These are phyloP conservation scores for Metschnikowia continentalis DNA, from an alignment of 805 yeast genomes.

Conservation along the genomic window DNA sequence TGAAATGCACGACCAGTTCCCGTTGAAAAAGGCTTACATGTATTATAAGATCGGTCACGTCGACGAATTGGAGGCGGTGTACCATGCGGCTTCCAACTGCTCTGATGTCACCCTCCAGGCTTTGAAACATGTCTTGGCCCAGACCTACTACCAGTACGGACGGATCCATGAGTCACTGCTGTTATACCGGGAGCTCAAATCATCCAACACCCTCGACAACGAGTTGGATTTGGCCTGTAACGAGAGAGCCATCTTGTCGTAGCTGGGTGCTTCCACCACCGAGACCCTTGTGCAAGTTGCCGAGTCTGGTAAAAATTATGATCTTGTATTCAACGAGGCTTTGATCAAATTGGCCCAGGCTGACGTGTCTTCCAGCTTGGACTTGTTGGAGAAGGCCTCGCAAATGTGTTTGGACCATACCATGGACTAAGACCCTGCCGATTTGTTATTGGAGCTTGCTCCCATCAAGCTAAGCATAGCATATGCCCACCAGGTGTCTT, in stretches of 20 bases:
- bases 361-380: slow-evolving; percentile 38
- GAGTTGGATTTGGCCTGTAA: slow-evolving; percentile 54
- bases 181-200: slow-evolving; percentile 42
- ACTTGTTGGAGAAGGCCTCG: slow-evolving; percentile 44
- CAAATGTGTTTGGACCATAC: slow-evolving; percentile 35
- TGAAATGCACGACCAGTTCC: slow-evolving; percentile 31
- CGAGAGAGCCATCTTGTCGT: slow-evolving; percentile 65
- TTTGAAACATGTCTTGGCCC: slow-evolving; percentile 50
- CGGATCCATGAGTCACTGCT: slow-evolving; percentile 38
- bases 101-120: slow-evolving; percentile 27
- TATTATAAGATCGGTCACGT: slow-evolving; percentile 54
- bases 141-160: slow-evolving; percentile 49
- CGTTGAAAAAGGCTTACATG: slow-evolving; percentile 55
- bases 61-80: slow-evolving; percentile 20
- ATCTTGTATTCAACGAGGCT: slow-evolving; percentile 57
- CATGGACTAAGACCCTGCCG: slow-evolving; percentile 37
- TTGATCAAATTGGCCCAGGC: slow-evolving; percentile 43
- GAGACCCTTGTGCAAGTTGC: slow-evolving; percentile 8
- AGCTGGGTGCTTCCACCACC: slow-evolving; percentile 22
- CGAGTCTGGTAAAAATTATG: slow-evolving; percentile 41
- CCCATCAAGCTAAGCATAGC: slow-evolving; percentile 63
- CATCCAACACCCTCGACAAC: slow-evolving; percentile 38
- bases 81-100: slow-evolving; percentile 3
- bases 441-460: slow-evolving; percentile 47
- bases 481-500: slow-evolving; percentile 40